phyloP scores from a whole-genome alignment of 1,139 yeast genomes.

The Candida sanyaensis region DNA sequence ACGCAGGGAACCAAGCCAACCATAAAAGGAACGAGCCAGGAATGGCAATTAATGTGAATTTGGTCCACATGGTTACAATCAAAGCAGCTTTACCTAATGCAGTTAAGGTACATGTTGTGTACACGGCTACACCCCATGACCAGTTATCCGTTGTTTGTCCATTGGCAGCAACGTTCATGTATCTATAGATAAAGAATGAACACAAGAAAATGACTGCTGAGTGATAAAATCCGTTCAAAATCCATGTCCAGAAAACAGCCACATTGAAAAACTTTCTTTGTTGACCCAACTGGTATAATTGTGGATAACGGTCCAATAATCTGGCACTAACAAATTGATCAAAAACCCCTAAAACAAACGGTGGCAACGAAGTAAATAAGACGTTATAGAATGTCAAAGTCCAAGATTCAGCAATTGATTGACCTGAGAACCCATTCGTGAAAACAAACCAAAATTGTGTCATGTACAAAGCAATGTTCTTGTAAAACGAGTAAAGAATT shows the following conservation, averaged over 20 bases:
- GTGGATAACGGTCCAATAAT: constrained; percentile 88
- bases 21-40: constrained; percentile 91
- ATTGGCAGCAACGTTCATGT: constrained; percentile 63
- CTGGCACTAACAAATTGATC: constrained; percentile 96
- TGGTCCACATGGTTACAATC: constrained; percentile 92
- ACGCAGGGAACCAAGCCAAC: constrained; percentile 85
- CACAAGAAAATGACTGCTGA: constrained; percentile 83
- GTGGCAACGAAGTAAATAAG: constrained; percentile 93
- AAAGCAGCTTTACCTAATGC: constrained; percentile 95
- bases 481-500: constrained; percentile 91
- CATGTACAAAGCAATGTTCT: constrained; percentile 93
- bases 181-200: constrained; percentile 64
- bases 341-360: constrained; percentile 93
- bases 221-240: constrained; percentile 91
- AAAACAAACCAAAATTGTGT: constrained; percentile 98
- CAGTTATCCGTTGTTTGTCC: constrained; percentile 89
- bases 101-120: constrained; percentile 84
- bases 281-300: constrained; percentile 88
- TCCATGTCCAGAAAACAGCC: constrained; percentile 96
- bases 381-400: constrained; percentile 94
- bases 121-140: constrained; percentile 93
- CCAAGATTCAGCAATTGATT: constrained; percentile 97
- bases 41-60: constrained; percentile 85
- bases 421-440: constrained; percentile 90
- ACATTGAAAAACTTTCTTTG: constrained; percentile 86